phyloP scores from a whole-genome alignment of 2,329 filamentous ascomycete genomes.

The Ascochyta viciae-villosae region DNA sequence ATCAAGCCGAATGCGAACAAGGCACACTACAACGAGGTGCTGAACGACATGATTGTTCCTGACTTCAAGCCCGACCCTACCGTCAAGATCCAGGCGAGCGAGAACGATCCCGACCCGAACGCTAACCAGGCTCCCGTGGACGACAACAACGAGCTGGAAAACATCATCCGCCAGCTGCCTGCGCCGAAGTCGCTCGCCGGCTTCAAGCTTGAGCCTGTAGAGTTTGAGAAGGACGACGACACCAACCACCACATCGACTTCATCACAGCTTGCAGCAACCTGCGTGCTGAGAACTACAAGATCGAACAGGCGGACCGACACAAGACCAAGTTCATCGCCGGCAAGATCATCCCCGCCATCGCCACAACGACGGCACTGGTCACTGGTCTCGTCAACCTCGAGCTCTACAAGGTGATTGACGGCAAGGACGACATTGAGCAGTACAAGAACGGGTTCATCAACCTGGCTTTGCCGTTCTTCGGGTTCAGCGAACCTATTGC shows the following conservation, averaged over 20 bases:
- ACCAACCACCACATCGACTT: conserved; percentile 99
- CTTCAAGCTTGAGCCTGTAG: conserved; percentile 88
- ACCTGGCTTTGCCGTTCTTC: conserved; percentile 95
- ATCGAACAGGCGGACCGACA: conserved; percentile 91
- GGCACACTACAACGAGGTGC: conserved; percentile 76
- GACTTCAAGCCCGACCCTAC: conserved; percentile 90
- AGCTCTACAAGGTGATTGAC: conserved; percentile 96
- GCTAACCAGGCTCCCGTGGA: conserved; percentile 67
- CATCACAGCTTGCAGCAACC: conserved; percentile 95
- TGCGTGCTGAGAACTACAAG: conserved; percentile 97
- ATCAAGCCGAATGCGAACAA: conserved; percentile 84
- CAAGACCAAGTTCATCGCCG: conserved; percentile 99
- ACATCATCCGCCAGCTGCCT: conserved; percentile 76
- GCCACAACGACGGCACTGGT: conserved; percentile 96
- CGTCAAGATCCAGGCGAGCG: conserved; percentile 96
- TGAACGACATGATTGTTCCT: conserved; percentile 93
- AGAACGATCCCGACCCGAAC: conserved; percentile 94
- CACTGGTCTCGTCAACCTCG: conserved; percentile 88
- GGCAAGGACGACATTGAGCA: conserved; percentile 97
- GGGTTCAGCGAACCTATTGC: conserved; percentile 97
- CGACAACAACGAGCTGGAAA: conserved; percentile 77
- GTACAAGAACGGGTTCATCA: conserved; percentile 99
- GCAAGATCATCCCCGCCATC: conserved; percentile 99
- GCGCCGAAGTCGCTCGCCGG: conserved; percentile 80
- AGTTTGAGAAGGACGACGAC: conserved; percentile 99